Conservation (phyloP, 1,284 basidiomycete species). For the Rhodotorula sp. region DNA sequence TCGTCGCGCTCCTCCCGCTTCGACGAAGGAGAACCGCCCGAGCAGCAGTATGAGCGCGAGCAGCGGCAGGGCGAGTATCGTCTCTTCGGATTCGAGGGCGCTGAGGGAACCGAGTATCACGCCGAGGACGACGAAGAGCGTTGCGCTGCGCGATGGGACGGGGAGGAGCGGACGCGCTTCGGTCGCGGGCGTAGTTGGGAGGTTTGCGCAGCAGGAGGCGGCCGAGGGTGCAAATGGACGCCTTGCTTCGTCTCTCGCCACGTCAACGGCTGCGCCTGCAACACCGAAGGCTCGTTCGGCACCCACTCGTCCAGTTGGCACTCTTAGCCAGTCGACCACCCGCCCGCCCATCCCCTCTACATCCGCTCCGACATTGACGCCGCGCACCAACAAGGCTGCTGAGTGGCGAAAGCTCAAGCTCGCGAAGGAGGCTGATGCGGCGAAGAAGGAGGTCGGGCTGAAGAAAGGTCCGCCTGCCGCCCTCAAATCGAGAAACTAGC, state of each 20-base stretch:
- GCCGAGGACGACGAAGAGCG: conserved; percentile 67
- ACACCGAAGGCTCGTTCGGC: neutral
- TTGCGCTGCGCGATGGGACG: conserved; percentile 60
- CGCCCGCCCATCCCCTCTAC: neutral
- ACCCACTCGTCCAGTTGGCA: neutral
- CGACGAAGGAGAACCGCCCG: neutral
- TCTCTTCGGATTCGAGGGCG: conserved; percentile 3
- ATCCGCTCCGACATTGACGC: conserved; percentile 12
- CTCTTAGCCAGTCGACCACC: neutral
- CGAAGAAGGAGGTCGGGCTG: neutral
- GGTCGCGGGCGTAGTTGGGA: neutral
- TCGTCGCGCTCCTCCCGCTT: neutral
- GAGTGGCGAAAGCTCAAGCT: conserved; percentile 20
- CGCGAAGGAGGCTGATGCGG: neutral
- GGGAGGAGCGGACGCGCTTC: neutral
- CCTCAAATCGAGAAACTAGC: too few species aligned
- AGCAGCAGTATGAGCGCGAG: neutral
- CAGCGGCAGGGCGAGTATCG: neutral
- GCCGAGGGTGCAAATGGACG: neutral
- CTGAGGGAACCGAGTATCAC: conserved; percentile 54
- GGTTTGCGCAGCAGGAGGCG: neutral
- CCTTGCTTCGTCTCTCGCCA: neutral
- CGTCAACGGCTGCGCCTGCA: neutral
- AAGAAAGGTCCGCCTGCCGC: too few species aligned
- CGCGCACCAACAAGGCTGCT: conserved; percentile 35